Evolutionary conservation across 2,329 filamentous ascomycete genomes (phyloP).

Genomic region (Ophiostoma piceae): DNA sequence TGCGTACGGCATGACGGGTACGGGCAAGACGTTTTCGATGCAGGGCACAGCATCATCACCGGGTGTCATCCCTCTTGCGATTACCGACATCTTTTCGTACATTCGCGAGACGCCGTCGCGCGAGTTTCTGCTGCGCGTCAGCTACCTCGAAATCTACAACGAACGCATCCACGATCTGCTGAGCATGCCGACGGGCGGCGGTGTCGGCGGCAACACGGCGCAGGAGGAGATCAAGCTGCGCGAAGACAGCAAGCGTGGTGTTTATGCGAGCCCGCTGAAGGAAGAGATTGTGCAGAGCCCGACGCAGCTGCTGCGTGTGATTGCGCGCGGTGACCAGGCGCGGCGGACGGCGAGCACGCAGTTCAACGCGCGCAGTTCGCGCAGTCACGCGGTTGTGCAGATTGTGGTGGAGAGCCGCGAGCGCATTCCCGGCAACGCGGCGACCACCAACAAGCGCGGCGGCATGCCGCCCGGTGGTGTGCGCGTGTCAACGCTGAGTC

Average conservation of each 20-base stretch:
- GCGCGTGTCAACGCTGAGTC: slow-evolving; percentile 85
- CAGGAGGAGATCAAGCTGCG: slow-evolving; percentile 96
- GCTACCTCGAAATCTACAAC: slow-evolving; percentile 98
- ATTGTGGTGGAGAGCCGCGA: slow-evolving; percentile 97
- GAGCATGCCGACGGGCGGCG: slow-evolving; percentile 61
- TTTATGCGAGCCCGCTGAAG: slow-evolving; percentile 92
- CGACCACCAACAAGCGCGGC: slow-evolving; percentile 58
- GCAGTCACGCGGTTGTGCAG: slow-evolving; percentile 96
- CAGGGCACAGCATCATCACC: slow-evolving; percentile 93
- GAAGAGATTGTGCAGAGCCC: slow-evolving; percentile 98
- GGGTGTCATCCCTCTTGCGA: slow-evolving; percentile 92
- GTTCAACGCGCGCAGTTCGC: slow-evolving; percentile 92
- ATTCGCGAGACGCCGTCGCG: slow-evolving; percentile 93
- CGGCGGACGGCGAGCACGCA: slow-evolving; percentile 89
- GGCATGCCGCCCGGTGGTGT: slow-evolving; percentile 78
- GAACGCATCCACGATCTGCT: slow-evolving; percentile 94
- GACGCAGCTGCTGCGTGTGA: slow-evolving; percentile 88
- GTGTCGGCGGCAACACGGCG: slow-evolving; percentile 47
- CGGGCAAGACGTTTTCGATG: slow-evolving; percentile 99
- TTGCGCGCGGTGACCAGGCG: slow-evolving; percentile 87
- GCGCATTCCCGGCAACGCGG: slow-evolving; percentile 56
- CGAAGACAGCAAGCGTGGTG: slow-evolving; percentile 91
- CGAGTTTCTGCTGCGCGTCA: slow-evolving; percentile 91
- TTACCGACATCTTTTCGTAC: slow-evolving; percentile 98
- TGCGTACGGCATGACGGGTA: slow-evolving; percentile 98